Base-by-base conservation (phyloP, 768 basidiomycete species). In the Tricholoma furcatifolium region DNA sequence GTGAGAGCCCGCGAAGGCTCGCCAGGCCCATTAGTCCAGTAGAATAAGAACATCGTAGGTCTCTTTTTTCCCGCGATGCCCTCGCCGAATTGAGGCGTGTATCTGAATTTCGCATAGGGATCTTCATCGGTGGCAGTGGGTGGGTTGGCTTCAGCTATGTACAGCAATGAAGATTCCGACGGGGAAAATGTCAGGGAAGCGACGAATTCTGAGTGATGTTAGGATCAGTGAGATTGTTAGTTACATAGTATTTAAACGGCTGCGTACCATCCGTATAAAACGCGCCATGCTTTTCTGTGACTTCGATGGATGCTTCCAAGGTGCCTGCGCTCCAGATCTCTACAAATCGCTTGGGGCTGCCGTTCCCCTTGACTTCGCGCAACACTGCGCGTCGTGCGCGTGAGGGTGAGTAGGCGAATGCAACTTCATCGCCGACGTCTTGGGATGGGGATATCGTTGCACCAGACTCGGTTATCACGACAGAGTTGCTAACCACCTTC, bases 61-160 rank as follows among this genome's bases (percentile, higher is more conserved):
- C 70, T 67, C 53, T 74, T 78, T 62, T 77, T 82, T 4, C 76
- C 78, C 4, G 64, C 62, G n/a, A 85, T 62, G 5, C 76, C 75
- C 65, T 91, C 88, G 0, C 88, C 88, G 53, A 87, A 81, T 41
- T 78, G 72, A 4, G 87, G 85, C 1, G 60, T 69, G 62, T 77
- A 89, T 21, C 73, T 67, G 56, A 82, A 87, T 49, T 79, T 79
- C 17, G 65, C 62, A 51, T 68, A 75, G 2, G 71, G 68, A 56
- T 74, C 69, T 1, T 62, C 51, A 12, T 66, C 53, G 9, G 51
- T 43, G 55, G 65, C 38, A 42, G 57, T 4, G 68, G 67, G 9
- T 50, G 56, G 14, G 79, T 82, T 0, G 66, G 74, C 60, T 35
- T 88, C 87, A 2, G 86, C 87, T 3, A 75, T 74, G 55, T 88